These are phyloP conservation scores for Dendrothele bispora DNA, from an alignment of 768 basidiomycete species.

Conservation along the genomic window DNA sequence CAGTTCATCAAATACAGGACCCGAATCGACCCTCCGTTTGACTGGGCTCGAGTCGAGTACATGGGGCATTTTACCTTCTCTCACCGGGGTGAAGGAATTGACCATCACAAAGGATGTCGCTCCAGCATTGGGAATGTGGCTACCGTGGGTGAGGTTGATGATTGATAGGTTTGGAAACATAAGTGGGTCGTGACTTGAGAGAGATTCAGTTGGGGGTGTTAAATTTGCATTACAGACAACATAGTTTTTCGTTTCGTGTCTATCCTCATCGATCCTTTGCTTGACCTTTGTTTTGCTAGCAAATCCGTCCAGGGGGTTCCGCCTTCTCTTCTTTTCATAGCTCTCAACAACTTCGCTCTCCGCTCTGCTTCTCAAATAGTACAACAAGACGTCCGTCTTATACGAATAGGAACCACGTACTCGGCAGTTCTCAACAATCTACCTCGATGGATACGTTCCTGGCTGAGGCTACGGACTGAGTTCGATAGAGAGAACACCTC, in stretches of 20 bases:
- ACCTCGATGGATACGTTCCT: too few species aligned
- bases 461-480: too few species aligned
- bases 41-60: conserved; percentile 69
- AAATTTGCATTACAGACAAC: conserved; percentile 38
- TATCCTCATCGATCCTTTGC: conserved; percentile 9
- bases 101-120: conserved; percentile 61
- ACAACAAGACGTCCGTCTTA: conserved; percentile 57
- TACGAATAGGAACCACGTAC: conserved; percentile 52
- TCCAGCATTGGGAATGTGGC: conserved; percentile 63
- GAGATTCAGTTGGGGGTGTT: conserved; percentile 41
- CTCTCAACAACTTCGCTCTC: conserved; percentile 48
- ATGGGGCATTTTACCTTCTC: conserved; percentile 68
- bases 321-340: conserved; percentile 51
- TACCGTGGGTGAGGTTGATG: conserved; percentile 43
- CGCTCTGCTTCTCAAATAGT: conserved; percentile 40
- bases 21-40: conserved; percentile 41
- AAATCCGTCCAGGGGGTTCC: conserved; percentile 62
- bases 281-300: conserved; percentile 36
- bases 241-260: too few species aligned
- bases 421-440: conserved; percentile 44
- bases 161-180: conserved; percentile 37
- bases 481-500: too few species aligned
- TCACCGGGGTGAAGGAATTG: conserved; percentile 51
- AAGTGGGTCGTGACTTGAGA: too few species aligned
- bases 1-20: too few species aligned